These are phyloP conservation scores for Xylaria hypoxylon DNA, from an alignment of 2,329 filamentous ascomycete genomes.

Conservation along the genomic window DNA sequence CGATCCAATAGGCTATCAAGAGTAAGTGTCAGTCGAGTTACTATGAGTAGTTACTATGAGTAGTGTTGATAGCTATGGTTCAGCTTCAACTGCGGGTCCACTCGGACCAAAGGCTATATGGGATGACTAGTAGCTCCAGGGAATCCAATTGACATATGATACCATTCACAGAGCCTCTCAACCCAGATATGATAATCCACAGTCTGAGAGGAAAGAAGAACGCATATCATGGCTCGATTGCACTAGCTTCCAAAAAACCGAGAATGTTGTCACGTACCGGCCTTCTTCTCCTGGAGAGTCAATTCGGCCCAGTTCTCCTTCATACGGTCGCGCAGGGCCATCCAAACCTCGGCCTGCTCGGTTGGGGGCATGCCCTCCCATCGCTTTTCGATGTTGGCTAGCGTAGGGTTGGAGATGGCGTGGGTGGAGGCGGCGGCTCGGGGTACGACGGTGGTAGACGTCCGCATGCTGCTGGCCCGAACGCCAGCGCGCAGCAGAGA, in stretches of 20 bases:
- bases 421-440: slow-evolving; percentile 76
- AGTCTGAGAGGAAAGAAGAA: neutral
- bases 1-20: slow-evolving; percentile 93
- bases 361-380: slow-evolving; percentile 98
- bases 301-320: slow-evolving; percentile 97
- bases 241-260: slow-evolving; percentile 2
- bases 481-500: slow-evolving; percentile 63
- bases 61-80: slow-evolving; percentile 31
- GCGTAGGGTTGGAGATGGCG: slow-evolving; percentile 96
- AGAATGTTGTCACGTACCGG: slow-evolving; percentile 75
- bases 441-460: slow-evolving; percentile 56
- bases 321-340: slow-evolving; percentile 98
- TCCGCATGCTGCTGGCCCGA: slow-evolving; percentile 55
- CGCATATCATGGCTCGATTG: neutral
- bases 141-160: slow-evolving; percentile 18
- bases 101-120: slow-evolving; percentile 33
- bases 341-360: slow-evolving; percentile 99
- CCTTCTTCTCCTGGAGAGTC: slow-evolving; percentile 98
- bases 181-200: neutral
- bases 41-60: neutral
- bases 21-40: slow-evolving; percentile 53
- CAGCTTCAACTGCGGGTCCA: slow-evolving; percentile 40
- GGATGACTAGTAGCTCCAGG: slow-evolving; percentile 21
- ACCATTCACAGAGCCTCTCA: slow-evolving; percentile 4
- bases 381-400: slow-evolving; percentile 98